Conservation (phyloP, 257 asterid species). For the Oldenlandia corymbosa region DNA sequence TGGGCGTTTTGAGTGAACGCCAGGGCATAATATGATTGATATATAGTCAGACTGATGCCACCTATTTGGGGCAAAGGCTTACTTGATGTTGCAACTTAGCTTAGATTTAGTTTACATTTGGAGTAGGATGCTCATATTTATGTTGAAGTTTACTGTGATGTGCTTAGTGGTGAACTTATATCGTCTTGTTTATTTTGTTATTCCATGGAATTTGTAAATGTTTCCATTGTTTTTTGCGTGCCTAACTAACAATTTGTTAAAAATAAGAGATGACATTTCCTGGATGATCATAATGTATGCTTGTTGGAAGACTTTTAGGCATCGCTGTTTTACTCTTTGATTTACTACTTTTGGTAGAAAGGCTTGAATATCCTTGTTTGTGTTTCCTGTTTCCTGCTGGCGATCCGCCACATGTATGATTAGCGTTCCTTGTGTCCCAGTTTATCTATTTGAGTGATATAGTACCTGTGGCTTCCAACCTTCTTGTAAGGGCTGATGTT, state of each 20-base stretch:
- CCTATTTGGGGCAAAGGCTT: too few relatives aligned
- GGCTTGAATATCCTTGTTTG: slow-evolving; percentile 1
- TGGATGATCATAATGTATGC: too few relatives aligned
- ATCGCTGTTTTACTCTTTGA: neutral
- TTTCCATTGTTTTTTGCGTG: neutral
- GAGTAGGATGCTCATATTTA: too few relatives aligned
- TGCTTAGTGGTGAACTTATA: too few relatives aligned
- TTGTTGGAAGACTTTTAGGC: neutral
- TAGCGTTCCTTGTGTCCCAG: neutral
- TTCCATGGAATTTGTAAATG: neutral
- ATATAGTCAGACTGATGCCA: too few relatives aligned
- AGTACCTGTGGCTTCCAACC: too few relatives aligned
- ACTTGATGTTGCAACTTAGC: too few relatives aligned
- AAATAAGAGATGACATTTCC: neutral
- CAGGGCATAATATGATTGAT: too few relatives aligned
- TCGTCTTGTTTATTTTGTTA: neutral
- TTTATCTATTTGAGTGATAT: neutral
- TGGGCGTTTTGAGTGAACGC: too few relatives aligned
- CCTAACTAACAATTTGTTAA: neutral
- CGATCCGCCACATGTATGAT: neutral
- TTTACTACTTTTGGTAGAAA: neutral
- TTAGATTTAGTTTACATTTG: too few relatives aligned
- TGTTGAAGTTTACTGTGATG: too few relatives aligned
- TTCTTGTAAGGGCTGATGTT: neutral
- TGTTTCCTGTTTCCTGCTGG: neutral